Conservation (phyloP, 2,329 filamentous ascomycete species). For the Byssochlamys sp. region DNA sequence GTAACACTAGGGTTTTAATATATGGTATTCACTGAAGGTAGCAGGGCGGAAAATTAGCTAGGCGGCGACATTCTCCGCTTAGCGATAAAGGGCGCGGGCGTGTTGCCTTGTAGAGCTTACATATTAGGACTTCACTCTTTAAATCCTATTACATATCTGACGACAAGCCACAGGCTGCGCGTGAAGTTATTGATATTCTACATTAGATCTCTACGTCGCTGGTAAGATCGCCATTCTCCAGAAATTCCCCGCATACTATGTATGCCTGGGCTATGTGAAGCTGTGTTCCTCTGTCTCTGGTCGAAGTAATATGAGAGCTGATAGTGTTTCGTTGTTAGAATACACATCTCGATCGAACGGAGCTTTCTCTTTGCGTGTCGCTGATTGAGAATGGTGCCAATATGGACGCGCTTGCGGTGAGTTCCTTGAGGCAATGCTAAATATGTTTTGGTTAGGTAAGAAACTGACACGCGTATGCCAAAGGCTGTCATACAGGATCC, state of each 20-base stretch:
- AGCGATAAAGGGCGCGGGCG: too few species aligned
- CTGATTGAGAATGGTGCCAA: conserved; percentile 96
- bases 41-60: too few species aligned
- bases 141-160: conserved; percentile 10
- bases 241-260: too few species aligned
- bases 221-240: conserved; percentile 18
- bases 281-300: too few species aligned
- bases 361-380: conserved; percentile 87
- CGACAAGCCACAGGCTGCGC: conserved; percentile 40
- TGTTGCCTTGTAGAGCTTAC: too few species aligned
- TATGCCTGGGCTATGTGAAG: too few species aligned
- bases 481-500: conserved; percentile 40
- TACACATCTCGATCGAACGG: conserved; percentile 80
- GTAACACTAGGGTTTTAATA: too few species aligned
- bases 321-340: conserved; percentile 51
- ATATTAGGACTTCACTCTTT: too few species aligned
- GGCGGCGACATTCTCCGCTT: too few species aligned
- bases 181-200: conserved; percentile 43
- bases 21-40: too few species aligned
- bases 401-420: conserved; percentile 83
- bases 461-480: conserved; percentile 5
- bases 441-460: background rate
- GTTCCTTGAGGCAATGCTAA: conserved; percentile 27
- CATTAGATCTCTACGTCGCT: conserved; percentile 41
- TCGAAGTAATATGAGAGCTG: too few species aligned